Conservation (phyloP, 306 rosid species). For the Quercus berberidifolia region DNA sequence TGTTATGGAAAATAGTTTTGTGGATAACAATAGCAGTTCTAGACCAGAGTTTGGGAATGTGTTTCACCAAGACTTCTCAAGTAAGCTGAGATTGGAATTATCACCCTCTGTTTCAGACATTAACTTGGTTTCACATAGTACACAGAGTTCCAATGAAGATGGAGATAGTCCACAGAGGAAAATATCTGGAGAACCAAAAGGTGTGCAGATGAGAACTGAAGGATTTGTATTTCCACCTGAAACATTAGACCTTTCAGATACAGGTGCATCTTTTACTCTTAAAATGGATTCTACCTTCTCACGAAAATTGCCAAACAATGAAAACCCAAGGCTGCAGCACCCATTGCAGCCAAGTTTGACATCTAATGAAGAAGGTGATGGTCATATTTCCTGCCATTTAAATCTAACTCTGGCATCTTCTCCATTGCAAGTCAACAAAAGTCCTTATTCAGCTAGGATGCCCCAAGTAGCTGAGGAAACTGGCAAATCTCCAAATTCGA, state of each 20-base stretch:
- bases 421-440: conserved; percentile 50
- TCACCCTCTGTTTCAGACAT: conserved; percentile 82
- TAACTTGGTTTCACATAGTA: conserved; percentile 78
- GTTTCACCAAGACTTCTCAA: conserved; percentile 80
- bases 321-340: conserved; percentile 48
- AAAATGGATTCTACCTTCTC: conserved; percentile 66
- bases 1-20: conserved; percentile 48
- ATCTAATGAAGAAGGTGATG: conserved; percentile 73
- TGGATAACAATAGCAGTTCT: conserved; percentile 62
- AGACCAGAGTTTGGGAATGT: conserved; percentile 66
- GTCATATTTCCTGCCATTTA: conserved; percentile 80
- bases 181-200: conserved; percentile 52
- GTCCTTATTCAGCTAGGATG: conserved; percentile 47
- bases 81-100: conserved; percentile 73
- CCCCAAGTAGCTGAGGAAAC: conserved; percentile 57
- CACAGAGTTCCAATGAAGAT: conserved; percentile 85
- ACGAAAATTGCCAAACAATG: conserved; percentile 38
- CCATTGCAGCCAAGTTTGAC: conserved; percentile 54
- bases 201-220: conserved; percentile 44
- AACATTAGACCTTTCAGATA: conserved; percentile 82
- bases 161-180: conserved; percentile 56
- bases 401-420: conserved; percentile 82
- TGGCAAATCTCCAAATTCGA: conserved; percentile 51
- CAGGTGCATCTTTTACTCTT: conserved; percentile 81
- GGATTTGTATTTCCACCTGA: conserved; percentile 56